Percentiles rank a stretch among this genome's conserved stretches.
Evolutionary conservation across 257 asterid genomes (phyloP).

Genomic region (Solanum tarijense): DNA sequence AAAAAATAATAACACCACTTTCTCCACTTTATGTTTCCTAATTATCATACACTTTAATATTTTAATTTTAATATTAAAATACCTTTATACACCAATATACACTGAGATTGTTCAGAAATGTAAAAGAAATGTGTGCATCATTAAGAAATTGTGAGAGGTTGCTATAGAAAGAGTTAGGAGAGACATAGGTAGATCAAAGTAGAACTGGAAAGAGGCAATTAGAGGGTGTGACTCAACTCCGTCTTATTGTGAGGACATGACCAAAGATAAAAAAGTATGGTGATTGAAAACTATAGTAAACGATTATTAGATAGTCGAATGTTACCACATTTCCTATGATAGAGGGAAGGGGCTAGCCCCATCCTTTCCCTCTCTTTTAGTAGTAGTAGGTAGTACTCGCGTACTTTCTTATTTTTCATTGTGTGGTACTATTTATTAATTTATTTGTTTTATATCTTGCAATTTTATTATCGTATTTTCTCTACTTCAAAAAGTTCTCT

Average conservation of each 20-base stretch:
- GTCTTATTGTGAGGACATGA: neutral
- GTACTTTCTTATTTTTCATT: neutral
- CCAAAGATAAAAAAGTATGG: fast-evolving
- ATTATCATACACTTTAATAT: neutral
- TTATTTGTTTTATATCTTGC: neutral
- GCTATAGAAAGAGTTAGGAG: neutral
- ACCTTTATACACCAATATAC: neutral
- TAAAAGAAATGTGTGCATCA: too few species aligned
- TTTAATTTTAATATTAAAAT: too few species aligned
- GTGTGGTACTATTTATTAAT: neutral
- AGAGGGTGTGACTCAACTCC: neutral
- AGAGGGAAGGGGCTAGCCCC: neutral
- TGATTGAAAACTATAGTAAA: fast-evolving
- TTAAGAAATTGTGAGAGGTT: neutral
- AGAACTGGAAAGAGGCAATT: neutral
- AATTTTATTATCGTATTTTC: too few species aligned
- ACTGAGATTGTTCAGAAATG: neutral
- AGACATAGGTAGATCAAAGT: neutral
- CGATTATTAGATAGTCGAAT: neutral
- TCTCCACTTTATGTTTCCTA: neutral
- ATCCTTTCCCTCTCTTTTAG: neutral
- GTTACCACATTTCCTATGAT: neutral
- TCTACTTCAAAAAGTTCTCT: too few species aligned
- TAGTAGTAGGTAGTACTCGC: neutral
- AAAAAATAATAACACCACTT: too few species aligned